Evolutionary conservation across 208 protist genomes (phyloP), one percentile per base, ranked within the genome.

Genomic region (Balamuthia mandrillaris): DNA sequence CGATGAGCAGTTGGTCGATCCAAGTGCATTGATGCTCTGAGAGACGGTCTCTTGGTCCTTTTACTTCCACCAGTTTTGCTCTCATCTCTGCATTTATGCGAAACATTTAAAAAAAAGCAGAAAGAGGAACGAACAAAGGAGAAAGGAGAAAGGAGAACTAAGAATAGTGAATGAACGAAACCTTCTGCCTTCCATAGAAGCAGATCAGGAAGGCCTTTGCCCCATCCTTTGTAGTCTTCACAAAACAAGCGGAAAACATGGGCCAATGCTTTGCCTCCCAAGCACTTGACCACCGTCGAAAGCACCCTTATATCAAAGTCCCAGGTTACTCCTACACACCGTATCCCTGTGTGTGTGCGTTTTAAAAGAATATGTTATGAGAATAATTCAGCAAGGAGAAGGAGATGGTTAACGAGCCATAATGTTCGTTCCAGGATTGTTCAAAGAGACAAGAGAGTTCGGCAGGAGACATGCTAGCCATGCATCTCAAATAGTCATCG

Each of bases 201-300:
- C 3, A 75, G 41, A 31, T 75, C 66, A 75, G 66, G 66, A 3
- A 75, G 66, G 3, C 66, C 66, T 37, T 75, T 37, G 7, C 66
- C 66, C 66, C 66, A 75, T 45, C 66, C 66, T 29, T 75, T 75
- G 42, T 75, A 75, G 21, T 75, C 66, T 44, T 75, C 66, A 3
- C 42, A 37, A 0, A 75, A 29, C 35, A 75, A 27, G 3, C n/a
- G 66, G 52, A 75, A 75, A 1, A 75, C 52, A 31, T 27, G 24
- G 5, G 66, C 66, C 3, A 75, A 44, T 37, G 66, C 66, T 14
- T 29, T 51, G 14, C 66, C 66, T 9, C 66, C 66, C 31, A 75
- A 14, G 16, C 66, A 75, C 1, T 37, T 39, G 41, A 44, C 66
- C 6, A 75, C 42, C 39, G 52, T 44, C 16, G 47, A 44, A 10